These are phyloP conservation scores for Oxytropis ochrocephala DNA, from an alignment of 306 rosid genomes.

Conservation along the genomic window DNA sequence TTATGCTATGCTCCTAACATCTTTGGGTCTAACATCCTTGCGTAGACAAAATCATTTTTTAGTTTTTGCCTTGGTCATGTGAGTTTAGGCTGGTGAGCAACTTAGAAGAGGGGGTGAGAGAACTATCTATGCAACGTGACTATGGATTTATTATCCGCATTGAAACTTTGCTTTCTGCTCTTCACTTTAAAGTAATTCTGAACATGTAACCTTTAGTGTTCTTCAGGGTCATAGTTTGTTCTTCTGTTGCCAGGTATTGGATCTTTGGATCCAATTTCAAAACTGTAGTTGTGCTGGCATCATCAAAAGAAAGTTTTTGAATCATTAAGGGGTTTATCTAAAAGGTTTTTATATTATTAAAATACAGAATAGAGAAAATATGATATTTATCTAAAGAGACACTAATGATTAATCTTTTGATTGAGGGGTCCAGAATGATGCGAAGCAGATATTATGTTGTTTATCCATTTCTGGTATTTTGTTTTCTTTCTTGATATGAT, in stretches of 20 bases:
- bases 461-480: neutral
- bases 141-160: neutral
- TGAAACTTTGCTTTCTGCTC: neutral
- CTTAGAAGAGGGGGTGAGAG: neutral
- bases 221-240: neutral
- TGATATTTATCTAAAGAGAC: neutral
- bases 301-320: neutral
- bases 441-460: neutral
- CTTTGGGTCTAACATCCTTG: neutral
- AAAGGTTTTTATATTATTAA: neutral
- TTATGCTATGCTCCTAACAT: too few relatives aligned
- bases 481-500: neutral
- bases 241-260: neutral
- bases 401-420: neutral
- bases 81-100: neutral
- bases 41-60: neutral
- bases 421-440: neutral
- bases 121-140: neutral
- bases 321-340: neutral
- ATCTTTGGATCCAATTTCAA: neutral
- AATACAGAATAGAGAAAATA: neutral
- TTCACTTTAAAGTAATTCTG: neutral
- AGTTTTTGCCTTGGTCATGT: neutral
- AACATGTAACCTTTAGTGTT: neutral
- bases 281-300: neutral